Evolutionary conservation across 306 rosid genomes (phyloP).

Genomic region (Trichosanthes truncata): DNA sequence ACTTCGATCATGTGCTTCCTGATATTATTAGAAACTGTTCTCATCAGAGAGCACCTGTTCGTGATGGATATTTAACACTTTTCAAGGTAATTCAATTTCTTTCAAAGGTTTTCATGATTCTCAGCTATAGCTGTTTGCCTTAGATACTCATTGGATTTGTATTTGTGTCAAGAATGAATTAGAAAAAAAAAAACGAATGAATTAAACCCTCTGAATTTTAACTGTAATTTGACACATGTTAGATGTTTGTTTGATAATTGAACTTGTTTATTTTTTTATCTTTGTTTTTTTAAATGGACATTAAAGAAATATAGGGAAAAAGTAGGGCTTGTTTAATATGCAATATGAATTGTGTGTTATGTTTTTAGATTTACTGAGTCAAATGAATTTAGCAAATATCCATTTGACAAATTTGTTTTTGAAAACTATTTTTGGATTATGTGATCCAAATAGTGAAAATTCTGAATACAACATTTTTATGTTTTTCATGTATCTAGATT

Average conservation of each 20-base stretch:
- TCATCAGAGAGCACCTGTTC: slow-evolving; percentile 85
- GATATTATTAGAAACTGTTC: slow-evolving; percentile 87
- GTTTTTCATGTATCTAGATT: no score
- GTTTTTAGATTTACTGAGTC: no score
- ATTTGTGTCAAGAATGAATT: neutral
- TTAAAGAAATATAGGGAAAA: neutral
- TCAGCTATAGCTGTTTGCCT: neutral
- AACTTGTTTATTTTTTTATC: neutral
- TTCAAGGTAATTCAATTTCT: slow-evolving; percentile 58
- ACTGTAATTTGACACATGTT: neutral
- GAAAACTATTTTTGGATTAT: no score
- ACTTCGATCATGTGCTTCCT: slow-evolving; percentile 87
- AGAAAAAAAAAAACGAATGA: neutral
- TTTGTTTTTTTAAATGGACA: neutral
- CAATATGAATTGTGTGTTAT: neutral
- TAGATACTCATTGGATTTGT: neutral
- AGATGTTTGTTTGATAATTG: neutral
- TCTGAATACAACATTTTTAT: no score
- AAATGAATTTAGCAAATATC: no score
- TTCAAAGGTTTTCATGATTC: neutral
- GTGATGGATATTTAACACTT: slow-evolving; percentile 89
- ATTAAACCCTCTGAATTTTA: neutral
- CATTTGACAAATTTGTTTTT: no score
- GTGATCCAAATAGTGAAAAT: no score
- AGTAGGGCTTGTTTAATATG: no score